Conservation (phyloP, 805 yeast genomes). For the Ogataea nakhonphanomensis region DNA sequence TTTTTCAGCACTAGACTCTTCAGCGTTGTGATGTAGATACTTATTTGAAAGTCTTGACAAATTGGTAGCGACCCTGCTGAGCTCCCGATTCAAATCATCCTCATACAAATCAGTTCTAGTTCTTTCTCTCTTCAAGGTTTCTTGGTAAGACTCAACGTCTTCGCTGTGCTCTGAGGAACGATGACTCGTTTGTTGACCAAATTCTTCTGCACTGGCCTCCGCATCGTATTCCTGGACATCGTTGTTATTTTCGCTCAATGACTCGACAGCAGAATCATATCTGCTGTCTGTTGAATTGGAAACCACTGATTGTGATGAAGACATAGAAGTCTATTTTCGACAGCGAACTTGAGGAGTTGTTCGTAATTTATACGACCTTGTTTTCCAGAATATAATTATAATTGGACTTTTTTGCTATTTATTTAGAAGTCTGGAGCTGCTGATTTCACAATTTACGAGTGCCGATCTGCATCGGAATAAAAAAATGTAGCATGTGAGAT, state of each 20-base stretch:
- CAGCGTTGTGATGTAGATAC: slow-evolving; percentile 13
- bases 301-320: slow-evolving; percentile 3
- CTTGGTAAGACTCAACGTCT: slow-evolving; percentile 7
- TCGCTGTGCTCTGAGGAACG: neutral
- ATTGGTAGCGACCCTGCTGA: slow-evolving; percentile 20
- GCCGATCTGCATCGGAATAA: too few species aligned
- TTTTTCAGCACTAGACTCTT: slow-evolving; percentile 6
- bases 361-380: neutral
- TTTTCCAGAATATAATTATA: too few species aligned
- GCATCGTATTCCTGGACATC: neutral
- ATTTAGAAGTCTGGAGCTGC: too few species aligned
- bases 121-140: slow-evolving; percentile 8
- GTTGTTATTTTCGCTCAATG: slow-evolving; percentile 2
- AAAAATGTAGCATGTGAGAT: too few species aligned
- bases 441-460: too few species aligned
- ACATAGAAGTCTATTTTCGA: neutral
- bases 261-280: slow-evolving; percentile 15
- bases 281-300: slow-evolving; percentile 6
- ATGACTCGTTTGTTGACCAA: neutral
- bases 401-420: too few species aligned
- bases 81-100: slow-evolving; percentile 23
- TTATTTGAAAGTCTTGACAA: slow-evolving; percentile 20
- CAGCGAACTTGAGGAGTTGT: neutral
- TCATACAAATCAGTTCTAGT: slow-evolving; percentile 19
- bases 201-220: neutral